Evolutionary conservation across 805 yeast genomes (phyloP).

Genomic region (Cyberlindnera mrakii): DNA sequence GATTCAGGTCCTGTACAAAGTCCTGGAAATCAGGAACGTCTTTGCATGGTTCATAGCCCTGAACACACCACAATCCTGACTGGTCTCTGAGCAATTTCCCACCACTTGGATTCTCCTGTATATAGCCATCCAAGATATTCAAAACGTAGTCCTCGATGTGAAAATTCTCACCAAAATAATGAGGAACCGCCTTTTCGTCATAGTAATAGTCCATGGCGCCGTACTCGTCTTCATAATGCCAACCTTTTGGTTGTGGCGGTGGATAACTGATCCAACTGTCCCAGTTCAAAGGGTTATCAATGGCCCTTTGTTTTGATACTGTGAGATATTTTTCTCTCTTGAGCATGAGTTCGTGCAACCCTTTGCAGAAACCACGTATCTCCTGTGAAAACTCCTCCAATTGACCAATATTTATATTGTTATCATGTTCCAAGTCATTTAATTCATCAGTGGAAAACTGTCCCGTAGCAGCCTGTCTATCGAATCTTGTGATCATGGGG

Average conservation of each 20-base stretch:
- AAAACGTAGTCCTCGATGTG: slow-evolving; percentile 24
- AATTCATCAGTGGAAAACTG: slow-evolving; percentile 6
- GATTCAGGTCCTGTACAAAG: slow-evolving; percentile 26
- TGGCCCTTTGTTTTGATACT: slow-evolving; percentile 59
- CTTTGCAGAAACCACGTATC: slow-evolving; percentile 8
- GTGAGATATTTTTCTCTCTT: slow-evolving; percentile 62
- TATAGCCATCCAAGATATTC: slow-evolving; percentile 6
- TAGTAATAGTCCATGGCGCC: slow-evolving; percentile 22
- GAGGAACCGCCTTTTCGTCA: slow-evolving; percentile 18
- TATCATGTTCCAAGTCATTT: slow-evolving; percentile 2
- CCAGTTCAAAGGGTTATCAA: slow-evolving; percentile 66
- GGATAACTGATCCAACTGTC: slow-evolving; percentile 77
- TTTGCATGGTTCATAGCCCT: slow-evolving; percentile 10
- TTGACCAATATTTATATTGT: slow-evolving; percentile 7
- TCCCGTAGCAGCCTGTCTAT: slow-evolving; percentile 19
- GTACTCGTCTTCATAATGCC: slow-evolving; percentile 32
- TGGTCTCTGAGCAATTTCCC: neutral
- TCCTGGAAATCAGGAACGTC: slow-evolving; percentile 25
- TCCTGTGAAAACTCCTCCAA: slow-evolving; percentile 10
- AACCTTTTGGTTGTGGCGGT: slow-evolving; percentile 47
- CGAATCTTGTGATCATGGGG: slow-evolving; percentile 18
- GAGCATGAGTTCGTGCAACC: slow-evolving; percentile 27
- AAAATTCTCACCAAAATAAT: slow-evolving; percentile 32
- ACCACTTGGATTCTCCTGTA: neutral
- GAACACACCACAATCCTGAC: slow-evolving; percentile 1